Evolutionary conservation across 2,329 filamentous ascomycete genomes (phyloP), one percentile per base, ranked within the genome.

Genomic region (Coccinonectria pachysandricola): DNA sequence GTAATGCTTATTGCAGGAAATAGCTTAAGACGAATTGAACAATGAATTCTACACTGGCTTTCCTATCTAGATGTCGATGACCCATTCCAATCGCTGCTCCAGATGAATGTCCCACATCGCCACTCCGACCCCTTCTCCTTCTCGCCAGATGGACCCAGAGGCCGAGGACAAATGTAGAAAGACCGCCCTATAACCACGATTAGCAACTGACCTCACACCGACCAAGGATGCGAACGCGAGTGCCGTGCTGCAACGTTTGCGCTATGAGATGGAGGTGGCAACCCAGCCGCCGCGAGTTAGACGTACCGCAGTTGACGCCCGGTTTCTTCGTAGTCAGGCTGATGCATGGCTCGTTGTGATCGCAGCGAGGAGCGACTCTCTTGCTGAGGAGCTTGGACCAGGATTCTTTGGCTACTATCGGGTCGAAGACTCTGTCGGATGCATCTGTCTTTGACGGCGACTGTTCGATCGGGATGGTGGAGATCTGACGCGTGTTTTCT

Each of bases 331-430:
- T 94, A 11, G 77, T 69, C 26, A 88, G 60, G 38, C 68, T 83
- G 37, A 86, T 81, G 54, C 91, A 96, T 3, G 83, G 80, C 43
- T 96, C 87, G 27, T 75, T 65, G 48, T 98, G 91, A 24, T 95
- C 86, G 49, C 91, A 98, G 31, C 69, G 71, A 1, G 91, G 91
- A 1, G 73, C 65, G 2, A 72, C 59, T 30, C 80, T 76, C 51
- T 79, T 85, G 10, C 77, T 72, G 35, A 96, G 77, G 9, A 96
- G 64, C 49, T 79, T 86, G 4, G 75, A 77, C 91, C 91, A 96
- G 12, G 79, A 79, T 46, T 91, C 79, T 50, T 84, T 88, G 23
- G 71, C 70, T 34, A 71, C 65, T 25, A 85, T 73, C 0, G 79
- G 77, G 40, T 87, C 81, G 34, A 79, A 64, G 2, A 72, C 61